phyloP scores from a whole-genome alignment of 495 filamentous ascomycete genomes.

The Penicillium maclennaniae region DNA sequence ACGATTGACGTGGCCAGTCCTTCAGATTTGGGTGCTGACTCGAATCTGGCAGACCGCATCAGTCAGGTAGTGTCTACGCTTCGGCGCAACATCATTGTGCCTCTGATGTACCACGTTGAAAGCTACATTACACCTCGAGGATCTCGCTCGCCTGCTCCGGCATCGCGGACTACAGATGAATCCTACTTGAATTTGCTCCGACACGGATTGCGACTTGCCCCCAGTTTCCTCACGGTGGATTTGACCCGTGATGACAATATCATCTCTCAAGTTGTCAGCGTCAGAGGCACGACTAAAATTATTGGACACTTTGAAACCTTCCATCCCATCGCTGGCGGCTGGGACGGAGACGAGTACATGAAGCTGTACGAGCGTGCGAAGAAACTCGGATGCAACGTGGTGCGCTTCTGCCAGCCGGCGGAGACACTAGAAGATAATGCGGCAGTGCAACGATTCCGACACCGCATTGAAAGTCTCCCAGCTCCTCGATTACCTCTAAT shows the following conservation, averaged over 20 bases:
- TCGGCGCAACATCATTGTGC: constrained; percentile 60
- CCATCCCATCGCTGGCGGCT: constrained; percentile 42
- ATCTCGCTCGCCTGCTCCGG: constrained; percentile 18
- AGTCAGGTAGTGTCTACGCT: constrained; percentile 56
- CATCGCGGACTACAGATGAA: constrained; percentile 27
- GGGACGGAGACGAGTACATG: constrained; percentile 35
- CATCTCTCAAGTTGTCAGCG: constrained; percentile 51
- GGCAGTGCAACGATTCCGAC: constrained; percentile 38
- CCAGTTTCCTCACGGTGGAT: constrained; percentile 67
- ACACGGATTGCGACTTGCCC: constrained; percentile 64
- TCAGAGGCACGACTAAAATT: constrained; percentile 59
- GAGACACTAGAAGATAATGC: constrained; percentile 38
- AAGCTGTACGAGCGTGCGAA: constrained; percentile 40
- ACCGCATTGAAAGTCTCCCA: constrained; percentile 29
- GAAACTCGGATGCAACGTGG: constrained; percentile 46
- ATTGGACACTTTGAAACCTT: constrained; percentile 59
- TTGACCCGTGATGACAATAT: constrained; percentile 52
- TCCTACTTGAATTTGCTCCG: constrained; percentile 60
- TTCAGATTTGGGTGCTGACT: constrained; percentile 33
- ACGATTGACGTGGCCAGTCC: constrained; percentile 50
- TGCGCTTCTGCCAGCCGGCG: constrained; percentile 44
- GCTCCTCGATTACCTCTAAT: constrained; percentile 49
- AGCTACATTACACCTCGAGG: constrained; percentile 25
- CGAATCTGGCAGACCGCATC: constrained; percentile 39
- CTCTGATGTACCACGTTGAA: constrained; percentile 45